These are phyloP conservation scores for Calonectria montana DNA, from an alignment of 2,329 filamentous ascomycete genomes.

Conservation along the genomic window DNA sequence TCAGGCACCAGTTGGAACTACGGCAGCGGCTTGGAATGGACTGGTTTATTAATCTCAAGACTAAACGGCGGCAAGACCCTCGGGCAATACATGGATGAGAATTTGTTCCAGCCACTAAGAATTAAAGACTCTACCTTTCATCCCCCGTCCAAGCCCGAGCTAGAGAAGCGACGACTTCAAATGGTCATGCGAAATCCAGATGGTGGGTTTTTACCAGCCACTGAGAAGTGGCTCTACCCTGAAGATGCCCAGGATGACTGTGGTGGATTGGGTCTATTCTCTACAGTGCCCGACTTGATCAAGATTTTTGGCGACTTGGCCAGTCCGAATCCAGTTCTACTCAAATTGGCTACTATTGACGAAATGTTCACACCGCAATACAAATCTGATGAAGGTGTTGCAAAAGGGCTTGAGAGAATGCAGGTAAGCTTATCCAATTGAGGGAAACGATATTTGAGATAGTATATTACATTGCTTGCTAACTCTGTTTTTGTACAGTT, in stretches of 20 bases:
- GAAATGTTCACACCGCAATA: constrained; percentile 7
- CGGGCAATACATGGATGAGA: constrained; percentile 6
- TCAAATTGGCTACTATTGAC: neutral
- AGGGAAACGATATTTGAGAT: too few species aligned
- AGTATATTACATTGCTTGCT: neutral
- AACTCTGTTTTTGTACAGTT: neutral
- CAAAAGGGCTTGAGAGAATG: neutral
- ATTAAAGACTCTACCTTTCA: neutral
- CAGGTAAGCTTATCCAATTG: neutral
- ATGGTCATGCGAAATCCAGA: constrained; percentile 1
- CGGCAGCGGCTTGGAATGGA: constrained; percentile 8
- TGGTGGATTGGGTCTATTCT: constrained; percentile 3
- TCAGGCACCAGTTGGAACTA: constrained; percentile 12
- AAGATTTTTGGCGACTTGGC: constrained; percentile 3
- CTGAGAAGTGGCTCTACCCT: neutral
- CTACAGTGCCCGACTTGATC: constrained; percentile 2
- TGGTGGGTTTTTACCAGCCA: neutral
- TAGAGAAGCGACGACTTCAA: neutral
- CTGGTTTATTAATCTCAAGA: neutral
- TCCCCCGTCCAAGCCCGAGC: neutral
- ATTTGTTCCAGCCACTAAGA: neutral
- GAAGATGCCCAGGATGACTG: constrained; percentile 7
- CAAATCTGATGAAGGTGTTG: neutral
- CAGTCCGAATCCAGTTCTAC: neutral
- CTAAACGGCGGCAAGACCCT: neutral